Conservation (phyloP, 305 asterid genomes). For the Caryopteris hybrid region DNA sequence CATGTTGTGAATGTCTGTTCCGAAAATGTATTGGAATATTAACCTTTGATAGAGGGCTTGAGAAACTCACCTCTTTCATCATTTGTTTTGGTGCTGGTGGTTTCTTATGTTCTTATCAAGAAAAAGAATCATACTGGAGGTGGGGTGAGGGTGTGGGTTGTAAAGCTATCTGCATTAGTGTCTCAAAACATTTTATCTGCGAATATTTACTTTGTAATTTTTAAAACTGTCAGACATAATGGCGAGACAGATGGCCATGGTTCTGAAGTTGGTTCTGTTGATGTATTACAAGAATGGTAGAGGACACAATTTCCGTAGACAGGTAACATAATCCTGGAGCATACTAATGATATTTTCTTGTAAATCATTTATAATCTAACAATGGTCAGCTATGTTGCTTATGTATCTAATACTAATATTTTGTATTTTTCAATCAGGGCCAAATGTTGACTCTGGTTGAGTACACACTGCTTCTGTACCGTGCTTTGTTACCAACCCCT, state of each 20-base stretch:
- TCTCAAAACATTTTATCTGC: background rate
- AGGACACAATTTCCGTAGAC: conserved; percentile 91
- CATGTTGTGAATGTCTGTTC: background rate
- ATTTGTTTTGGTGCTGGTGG: background rate
- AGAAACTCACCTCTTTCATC: conserved; percentile 3
- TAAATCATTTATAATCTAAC: background rate
- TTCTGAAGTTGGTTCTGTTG: conserved; percentile 72
- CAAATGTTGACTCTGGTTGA: conserved; percentile 95
- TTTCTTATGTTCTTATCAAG: background rate
- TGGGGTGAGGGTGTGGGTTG: background rate
- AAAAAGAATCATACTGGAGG: conserved; percentile 1
- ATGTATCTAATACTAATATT: conserved; percentile 17
- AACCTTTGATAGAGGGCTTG: background rate
- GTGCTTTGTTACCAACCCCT: conserved; percentile 88
- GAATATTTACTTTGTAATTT: background rate
- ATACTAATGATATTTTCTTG: background rate
- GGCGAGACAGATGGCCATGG: conserved; percentile 85
- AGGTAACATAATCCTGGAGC: conserved; percentile 41
- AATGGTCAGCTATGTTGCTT: background rate
- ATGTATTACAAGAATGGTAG: conserved; percentile 81
- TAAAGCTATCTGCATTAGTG: background rate
- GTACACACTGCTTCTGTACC: conserved; percentile 77
- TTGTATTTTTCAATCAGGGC: conserved; percentile 62
- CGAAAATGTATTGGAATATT: conserved; percentile 1
- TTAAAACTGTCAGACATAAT: conserved; percentile 59